These are phyloP conservation scores for Trichosporon faecale DNA, from an alignment of 1,284 basidiomycete species.

Conservation along the genomic window DNA sequence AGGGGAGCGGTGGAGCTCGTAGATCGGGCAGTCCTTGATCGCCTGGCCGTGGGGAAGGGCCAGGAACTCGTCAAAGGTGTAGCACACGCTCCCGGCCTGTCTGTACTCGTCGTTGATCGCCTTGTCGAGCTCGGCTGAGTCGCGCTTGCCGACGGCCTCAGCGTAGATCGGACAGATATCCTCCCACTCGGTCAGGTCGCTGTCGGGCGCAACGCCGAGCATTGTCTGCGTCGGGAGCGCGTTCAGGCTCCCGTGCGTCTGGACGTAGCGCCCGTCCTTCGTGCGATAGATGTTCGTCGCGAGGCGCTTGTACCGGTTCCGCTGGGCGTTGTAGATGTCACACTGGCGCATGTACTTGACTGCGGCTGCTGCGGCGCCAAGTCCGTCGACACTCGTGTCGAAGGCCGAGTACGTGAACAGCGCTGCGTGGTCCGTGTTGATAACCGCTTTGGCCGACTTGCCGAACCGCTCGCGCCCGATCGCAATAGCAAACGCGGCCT, in stretches of 20 bases:
- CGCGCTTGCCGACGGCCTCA: constrained; percentile 16
- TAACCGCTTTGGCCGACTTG: not conserved
- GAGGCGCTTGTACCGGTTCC: constrained; percentile 14
- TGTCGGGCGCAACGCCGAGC: constrained; percentile 7
- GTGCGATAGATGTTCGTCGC: constrained; percentile 17
- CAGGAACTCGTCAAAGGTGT: constrained; percentile 18
- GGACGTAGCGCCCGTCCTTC: constrained; percentile 17
- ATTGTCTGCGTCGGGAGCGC: constrained; percentile 10
- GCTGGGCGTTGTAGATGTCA: constrained; percentile 10
- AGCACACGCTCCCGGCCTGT: constrained; percentile 19
- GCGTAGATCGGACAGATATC: constrained; percentile 14
- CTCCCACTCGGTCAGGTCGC: not conserved
- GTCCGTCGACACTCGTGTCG: constrained; percentile 8
- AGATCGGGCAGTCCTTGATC: constrained; percentile 15
- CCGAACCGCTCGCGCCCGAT: constrained; percentile 16
- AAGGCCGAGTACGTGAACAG: constrained; percentile 15
- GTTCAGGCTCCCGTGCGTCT: constrained; percentile 16
- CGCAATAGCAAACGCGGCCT: constrained; percentile 18
- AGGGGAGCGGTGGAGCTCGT: constrained; percentile 12
- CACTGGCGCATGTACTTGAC: not conserved
- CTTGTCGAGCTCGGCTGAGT: constrained; percentile 15
- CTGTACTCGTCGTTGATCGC: constrained; percentile 17
- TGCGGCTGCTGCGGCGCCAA: not conserved
- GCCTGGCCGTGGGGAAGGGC: constrained; percentile 16
- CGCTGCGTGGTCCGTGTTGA: constrained; percentile 19